Conservation (phyloP, 331 rosid species). For the Pyrus hybrid region DNA sequence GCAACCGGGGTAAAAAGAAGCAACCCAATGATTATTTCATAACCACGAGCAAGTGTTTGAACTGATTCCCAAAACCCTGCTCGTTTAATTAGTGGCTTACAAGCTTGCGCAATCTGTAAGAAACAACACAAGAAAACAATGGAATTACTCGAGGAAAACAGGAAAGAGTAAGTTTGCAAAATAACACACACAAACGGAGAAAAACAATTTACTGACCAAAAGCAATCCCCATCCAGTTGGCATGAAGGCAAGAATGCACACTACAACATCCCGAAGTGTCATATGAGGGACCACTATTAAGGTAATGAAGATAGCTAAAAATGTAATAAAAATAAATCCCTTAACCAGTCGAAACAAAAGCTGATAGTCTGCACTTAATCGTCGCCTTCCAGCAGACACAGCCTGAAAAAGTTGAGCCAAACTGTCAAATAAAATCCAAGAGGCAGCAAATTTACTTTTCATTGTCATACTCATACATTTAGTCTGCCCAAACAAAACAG, state of each 20-base stretch:
- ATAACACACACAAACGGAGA: background rate
- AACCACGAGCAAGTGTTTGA: conserved; percentile 71
- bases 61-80: conserved; percentile 67
- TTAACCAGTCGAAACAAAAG: conserved; percentile 66
- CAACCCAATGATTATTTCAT: conserved; percentile 74
- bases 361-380: conserved; percentile 80
- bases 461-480: too few relatives aligned
- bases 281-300: conserved; percentile 53
- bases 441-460: background rate
- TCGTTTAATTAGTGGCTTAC: conserved; percentile 45
- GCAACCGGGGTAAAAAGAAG: conserved; percentile 90
- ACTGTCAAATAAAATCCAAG: background rate
- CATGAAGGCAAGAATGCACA: conserved; percentile 79
- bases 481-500: background rate
- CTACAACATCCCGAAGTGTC: conserved; percentile 58
- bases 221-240: conserved; percentile 98
- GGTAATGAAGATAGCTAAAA: conserved; percentile 46
- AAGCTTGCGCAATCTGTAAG: conserved; percentile 87
- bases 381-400: conserved; percentile 69
- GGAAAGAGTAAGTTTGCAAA: background rate
- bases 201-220: conserved; percentile 45
- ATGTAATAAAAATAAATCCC: conserved; percentile 52
- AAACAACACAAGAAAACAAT: background rate
- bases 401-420: conserved; percentile 35
- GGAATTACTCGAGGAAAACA: background rate